phyloP scores from a whole-genome alignment of 169 alveolate genomes.

The Plasmodium fragile region DNA sequence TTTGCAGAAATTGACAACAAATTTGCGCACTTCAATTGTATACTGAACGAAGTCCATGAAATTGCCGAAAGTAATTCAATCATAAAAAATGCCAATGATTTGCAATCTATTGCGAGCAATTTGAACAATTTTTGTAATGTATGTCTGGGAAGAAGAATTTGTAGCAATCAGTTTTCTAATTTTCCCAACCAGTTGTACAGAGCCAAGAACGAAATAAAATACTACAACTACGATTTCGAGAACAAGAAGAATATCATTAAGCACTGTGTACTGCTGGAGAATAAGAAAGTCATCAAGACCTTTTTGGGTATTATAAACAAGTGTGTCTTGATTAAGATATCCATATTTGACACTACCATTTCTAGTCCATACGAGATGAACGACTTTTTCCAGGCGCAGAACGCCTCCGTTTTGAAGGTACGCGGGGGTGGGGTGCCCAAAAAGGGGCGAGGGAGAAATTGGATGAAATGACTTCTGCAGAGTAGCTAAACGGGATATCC shows the following conservation, averaged over 20 bases:
- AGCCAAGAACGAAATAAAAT: constrained; percentile 43
- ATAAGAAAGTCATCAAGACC: constrained; percentile 55
- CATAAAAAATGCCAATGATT: constrained; percentile 19
- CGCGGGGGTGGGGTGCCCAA: not conserved
- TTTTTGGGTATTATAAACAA: constrained; percentile 46
- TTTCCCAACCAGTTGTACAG: not conserved
- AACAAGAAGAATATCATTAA: constrained; percentile 72
- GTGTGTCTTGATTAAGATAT: constrained; percentile 38
- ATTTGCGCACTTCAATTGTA: constrained; percentile 30
- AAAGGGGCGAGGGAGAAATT: not conserved
- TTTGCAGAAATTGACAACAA: constrained; percentile 53
- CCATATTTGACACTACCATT: constrained; percentile 52
- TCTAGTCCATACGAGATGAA: constrained; percentile 45
- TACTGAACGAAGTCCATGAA: constrained; percentile 40
- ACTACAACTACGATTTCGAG: constrained; percentile 73
- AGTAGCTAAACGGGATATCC: not conserved
- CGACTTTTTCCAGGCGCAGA: constrained; percentile 68
- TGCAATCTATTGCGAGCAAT: constrained; percentile 20
- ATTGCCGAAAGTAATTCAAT: constrained; percentile 29
- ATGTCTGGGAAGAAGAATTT: constrained; percentile 59
- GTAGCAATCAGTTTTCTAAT: not conserved
- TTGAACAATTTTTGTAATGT: constrained; percentile 49
- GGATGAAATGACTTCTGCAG: not conserved
- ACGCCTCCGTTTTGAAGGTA: constrained; percentile 60
- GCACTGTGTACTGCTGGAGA: constrained; percentile 67